Evolutionary conservation across 2,329 filamentous ascomycete genomes (phyloP), one percentile per base, ranked within the genome.

Genomic region (Fusarium concolor): DNA sequence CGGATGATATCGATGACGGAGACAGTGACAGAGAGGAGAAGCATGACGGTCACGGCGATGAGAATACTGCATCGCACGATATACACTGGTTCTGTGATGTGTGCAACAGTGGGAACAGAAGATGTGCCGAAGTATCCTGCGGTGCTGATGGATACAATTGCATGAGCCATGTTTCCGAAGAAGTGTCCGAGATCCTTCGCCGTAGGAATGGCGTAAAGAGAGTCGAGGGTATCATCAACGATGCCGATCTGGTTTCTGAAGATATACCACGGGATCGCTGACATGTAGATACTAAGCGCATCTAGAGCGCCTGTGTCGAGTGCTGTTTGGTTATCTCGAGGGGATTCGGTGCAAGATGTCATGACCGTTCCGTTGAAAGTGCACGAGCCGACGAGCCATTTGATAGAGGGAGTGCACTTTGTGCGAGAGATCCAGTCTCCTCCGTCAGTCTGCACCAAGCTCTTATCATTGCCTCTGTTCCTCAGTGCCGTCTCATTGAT

Each of bases 231-330:
- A 0, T 70, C 58, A 5, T 71, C 68, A 0, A 67, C 58, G 2
- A 71, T 71, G 6, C 45, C 24, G 10, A 71, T 57, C 6, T 42
- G 56, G 6, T 62, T 67, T 5, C 51, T 29, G 35, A 71, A 70
- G 15, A 71, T 67, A 5, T 62, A 70, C 68, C 68, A 71, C 3
- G 68, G 68, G n/a, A 71, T 71, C 1, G 68, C 68, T 2, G 68
- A 67, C 68, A 71, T 71, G 50, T 71, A 71, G 3, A 70, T 22
- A 1, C 29, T 37, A 3, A 71, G 17, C 0, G 68, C 46, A n/a
- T 70, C 53, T 0, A 71, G 26, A 0, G 68, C 68, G 2, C 62
- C 35, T 1, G 56, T 71, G 6, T 71, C 68, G 1, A 71, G 55
- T 0, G 62, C 58, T 14, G 68, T 65, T 6, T 47, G 50, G 7